Evolutionary conservation across 1,139 yeast genomes (phyloP).

Genomic region (Casaregolazyma lundiana): DNA sequence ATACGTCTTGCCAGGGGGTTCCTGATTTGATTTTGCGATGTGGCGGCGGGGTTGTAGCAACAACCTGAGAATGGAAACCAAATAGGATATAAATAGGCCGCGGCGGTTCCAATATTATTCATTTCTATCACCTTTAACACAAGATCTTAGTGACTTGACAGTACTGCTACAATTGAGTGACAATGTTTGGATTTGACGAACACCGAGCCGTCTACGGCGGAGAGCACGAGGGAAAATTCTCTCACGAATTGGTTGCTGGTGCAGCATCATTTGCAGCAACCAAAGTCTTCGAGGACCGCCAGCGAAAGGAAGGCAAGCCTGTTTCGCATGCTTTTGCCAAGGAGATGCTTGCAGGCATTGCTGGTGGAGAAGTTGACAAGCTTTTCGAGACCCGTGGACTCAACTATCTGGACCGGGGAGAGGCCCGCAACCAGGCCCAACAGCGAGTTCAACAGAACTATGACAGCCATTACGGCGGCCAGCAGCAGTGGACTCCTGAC

Average conservation of each 20-base stretch:
- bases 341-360: constrained; percentile 30
- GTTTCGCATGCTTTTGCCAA: constrained; percentile 28
- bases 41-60: constrained; percentile 1
- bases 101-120: not conserved
- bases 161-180: constrained; percentile 4
- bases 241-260: constrained; percentile 31
- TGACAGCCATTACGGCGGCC: constrained; percentile 29
- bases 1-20: too few relatives aligned
- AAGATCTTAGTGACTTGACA: not conserved
- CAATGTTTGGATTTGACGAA: constrained; percentile 22
- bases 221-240: constrained; percentile 24
- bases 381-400: constrained; percentile 30
- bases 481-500: constrained; percentile 25
- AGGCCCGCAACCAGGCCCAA: constrained; percentile 25
- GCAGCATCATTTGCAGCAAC: constrained; percentile 31
- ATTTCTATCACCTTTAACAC: not conserved
- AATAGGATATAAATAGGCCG: not conserved
- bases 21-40: too few relatives aligned
- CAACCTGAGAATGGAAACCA: not conserved
- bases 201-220: constrained; percentile 20
- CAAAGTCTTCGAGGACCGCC: constrained; percentile 26
- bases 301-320: constrained; percentile 29
- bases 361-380: constrained; percentile 33
- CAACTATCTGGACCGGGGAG: constrained; percentile 38
- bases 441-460: constrained; percentile 23